Base-by-base conservation (phyloP, 768 basidiomycete genomes). In the Suillus fuscotomentosus region DNA sequence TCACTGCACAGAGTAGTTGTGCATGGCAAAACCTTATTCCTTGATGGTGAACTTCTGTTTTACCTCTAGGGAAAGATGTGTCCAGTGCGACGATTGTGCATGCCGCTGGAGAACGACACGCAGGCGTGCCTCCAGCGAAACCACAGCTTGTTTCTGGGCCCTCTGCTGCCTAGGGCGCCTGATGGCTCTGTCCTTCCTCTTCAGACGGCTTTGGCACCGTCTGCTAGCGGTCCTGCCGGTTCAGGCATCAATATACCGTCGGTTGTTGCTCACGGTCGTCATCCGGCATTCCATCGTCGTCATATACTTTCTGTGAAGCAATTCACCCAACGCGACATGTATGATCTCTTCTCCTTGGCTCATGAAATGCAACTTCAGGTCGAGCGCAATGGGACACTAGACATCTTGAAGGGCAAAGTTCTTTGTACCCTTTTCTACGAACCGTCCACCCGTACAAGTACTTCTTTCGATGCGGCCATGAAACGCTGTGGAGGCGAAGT, bases 391-490 rank as follows among this genome's bases (percentile, higher is more conserved):
- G 94, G 95, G 2, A 84, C 86, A 1, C 82, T 98, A 63, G 95
- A 99, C 69, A 87, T 97, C 64, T 82, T 99, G 53, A 92, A 90
- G 67, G 97, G 97, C 43, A 92, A 90, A 65, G 89, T 99, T 1
- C 84, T 99, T 7, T 94, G 91, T 73, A 95, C 89, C 24, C 75
- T 96, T 43, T 99, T 99, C 83, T 99, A 95, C 75, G 97, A 99
- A 75, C 93, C 97, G 1, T 97, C 95, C 3, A 99, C 97, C 3
- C 85, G 97, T 41, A 99, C 97, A 3, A 95, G 93, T 66, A 85
- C 91, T 5, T 98, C 97, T 10, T 99, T 99, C 71, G 97, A 99
- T 73, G 91, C 97, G 3, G 97, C 97, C 13, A 99, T 99, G 97
- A 97, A 97, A 76, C 88, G 97, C 59, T 95, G 95, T 71, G 97